Evolutionary conservation across 1,284 basidiomycete species (phyloP).

Genomic region (Leccinum solheimii): DNA sequence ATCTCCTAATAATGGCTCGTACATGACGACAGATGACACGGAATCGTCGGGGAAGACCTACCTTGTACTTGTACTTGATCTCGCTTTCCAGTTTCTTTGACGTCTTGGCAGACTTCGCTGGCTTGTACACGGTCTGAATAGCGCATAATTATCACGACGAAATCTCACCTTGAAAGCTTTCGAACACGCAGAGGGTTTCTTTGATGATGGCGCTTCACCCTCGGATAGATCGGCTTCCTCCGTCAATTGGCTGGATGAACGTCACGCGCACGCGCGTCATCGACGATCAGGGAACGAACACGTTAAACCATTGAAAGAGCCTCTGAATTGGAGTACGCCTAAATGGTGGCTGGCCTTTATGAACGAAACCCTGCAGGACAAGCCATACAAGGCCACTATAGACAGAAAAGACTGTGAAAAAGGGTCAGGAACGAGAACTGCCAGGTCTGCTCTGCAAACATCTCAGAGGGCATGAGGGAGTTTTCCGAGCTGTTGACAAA

Average conservation of each 20-base stretch:
- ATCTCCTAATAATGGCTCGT: slow-evolving; percentile 18
- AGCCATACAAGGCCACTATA: no score
- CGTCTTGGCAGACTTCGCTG: slow-evolving; percentile 9
- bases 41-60: background rate
- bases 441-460: no score
- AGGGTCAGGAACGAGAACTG: no score
- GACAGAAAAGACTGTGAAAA: no score
- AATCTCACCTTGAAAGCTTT: slow-evolving; percentile 16
- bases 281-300: background rate
- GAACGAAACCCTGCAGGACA: no score
- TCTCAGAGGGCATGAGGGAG: no score
- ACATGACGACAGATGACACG: background rate
- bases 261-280: background rate
- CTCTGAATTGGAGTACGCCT: no score
- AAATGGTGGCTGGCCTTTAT: no score
- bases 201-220: slow-evolving; percentile 5
- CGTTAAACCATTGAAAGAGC: background rate
- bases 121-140: slow-evolving; percentile 4
- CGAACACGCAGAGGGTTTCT: slow-evolving; percentile 12
- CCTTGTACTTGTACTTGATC: slow-evolving; percentile 28
- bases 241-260: slow-evolving; percentile 41
- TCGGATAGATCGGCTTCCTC: slow-evolving; percentile 3
- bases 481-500: no score
- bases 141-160: background rate
- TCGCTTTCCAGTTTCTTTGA: slow-evolving; percentile 24